Evolutionary conservation across 495 filamentous ascomycete genomes (phyloP), one percentile per base, ranked within the genome.

Genomic region (Tuber brumale): DNA sequence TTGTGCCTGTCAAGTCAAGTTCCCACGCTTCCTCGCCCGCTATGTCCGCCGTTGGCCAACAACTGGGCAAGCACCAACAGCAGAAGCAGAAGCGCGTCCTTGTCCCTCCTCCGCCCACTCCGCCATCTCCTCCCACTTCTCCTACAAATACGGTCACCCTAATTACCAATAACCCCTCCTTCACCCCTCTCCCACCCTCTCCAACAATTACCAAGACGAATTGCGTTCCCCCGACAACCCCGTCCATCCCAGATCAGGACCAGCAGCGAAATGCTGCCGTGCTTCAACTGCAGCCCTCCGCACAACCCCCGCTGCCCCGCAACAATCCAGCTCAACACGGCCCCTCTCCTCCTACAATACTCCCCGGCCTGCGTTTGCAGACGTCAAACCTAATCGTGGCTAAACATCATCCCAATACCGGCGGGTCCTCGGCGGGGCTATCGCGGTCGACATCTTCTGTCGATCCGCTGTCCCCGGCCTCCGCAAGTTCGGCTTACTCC

Each of bases 361-460:
- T 73, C 23, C 72, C 70, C 19, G 76, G 78, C 12, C 78, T 80
- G 70, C 76, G 78, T 37, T 69, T 80, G 35, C 76, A 80, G 72
- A 80, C 78, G 41, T 79, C 76, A 75, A 80, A 80, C 70, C 27
- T 80, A 80, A 79, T 66, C 73, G 78, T 80, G 78, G 78, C 78
- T 45, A 75, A 72, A 42, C 74, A 76, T 73, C 51, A 73, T 66
- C 72, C 78, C 48, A 78, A 75, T 46, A 69, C 78, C 75, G n/a
- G 27, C 76, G 72, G 51, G 72, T 73, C 72, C 37, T 37, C 45
- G 39, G 76, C 79, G 76, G 79, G 79, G 80, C 79, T 69, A 72
- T 75, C 80, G 73, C 74, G 76, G 69, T 81, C 79, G 74, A 79
- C 78, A 61, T 81, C 79, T 74, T 79, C 74, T 31, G 75, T 82